Conservation (phyloP, 2,329 filamentous ascomycete genomes). For the Sphaceloma murrayae region DNA sequence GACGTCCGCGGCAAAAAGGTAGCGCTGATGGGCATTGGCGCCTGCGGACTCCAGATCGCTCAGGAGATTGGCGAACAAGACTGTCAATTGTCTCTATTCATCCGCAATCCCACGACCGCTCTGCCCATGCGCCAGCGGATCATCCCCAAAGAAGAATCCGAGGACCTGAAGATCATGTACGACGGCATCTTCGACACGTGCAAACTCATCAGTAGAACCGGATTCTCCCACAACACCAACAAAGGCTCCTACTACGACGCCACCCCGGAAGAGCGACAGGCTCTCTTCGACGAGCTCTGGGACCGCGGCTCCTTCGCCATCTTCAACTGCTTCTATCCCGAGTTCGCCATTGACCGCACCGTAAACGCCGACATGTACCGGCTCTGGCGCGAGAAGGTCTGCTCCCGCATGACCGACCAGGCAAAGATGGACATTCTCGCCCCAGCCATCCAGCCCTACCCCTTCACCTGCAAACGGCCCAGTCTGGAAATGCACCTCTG, state of each 20-base stretch:
- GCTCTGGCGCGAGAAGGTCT: conserved; percentile 31
- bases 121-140: conserved; percentile 49
- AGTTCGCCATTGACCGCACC: conserved; percentile 25
- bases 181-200: conserved; percentile 44
- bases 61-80: conserved; percentile 50
- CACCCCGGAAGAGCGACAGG: conserved; percentile 33
- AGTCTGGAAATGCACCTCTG: conserved; percentile 5
- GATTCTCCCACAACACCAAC: conserved; percentile 48
- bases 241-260: conserved; percentile 45
- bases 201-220: conserved; percentile 44
- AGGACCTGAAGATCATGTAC: conserved; percentile 34
- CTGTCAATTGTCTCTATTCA: conserved; percentile 51
- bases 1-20: conserved; percentile 51
- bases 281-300: conserved; percentile 35
- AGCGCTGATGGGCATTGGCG: conserved; percentile 55
- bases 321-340: conserved; percentile 27
- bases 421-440: conserved; percentile 44
- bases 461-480: conserved; percentile 29
- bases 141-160: conserved; percentile 44
- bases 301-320: conserved; percentile 32
- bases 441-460: conserved; percentile 32
- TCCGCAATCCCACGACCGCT: conserved; percentile 57
- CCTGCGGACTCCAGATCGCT: conserved; percentile 54
- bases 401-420: conserved; percentile 32
- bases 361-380: conserved; percentile 28